Base-by-base conservation (phyloP, 176 grass and related monocot species). In the Ensete ventricosum region DNA sequence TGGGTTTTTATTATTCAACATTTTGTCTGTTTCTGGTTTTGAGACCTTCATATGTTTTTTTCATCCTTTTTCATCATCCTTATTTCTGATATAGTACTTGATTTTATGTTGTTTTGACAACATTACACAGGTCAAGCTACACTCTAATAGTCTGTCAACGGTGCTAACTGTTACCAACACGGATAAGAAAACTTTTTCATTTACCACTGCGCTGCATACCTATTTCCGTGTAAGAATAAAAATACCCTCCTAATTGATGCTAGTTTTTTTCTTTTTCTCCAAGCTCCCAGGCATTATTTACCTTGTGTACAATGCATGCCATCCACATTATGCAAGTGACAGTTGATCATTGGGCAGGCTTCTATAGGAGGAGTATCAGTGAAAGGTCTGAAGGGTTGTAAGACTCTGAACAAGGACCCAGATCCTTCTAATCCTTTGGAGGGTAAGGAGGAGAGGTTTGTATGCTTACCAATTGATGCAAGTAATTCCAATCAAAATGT, bases 331-430 rank as follows among this genome's bases (percentile, higher is more conserved):
- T 70, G 19, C 49, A 17, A 27, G 13, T 69, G 67, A 69, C 67
- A 69, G 50, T 69, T 69, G 73, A 58, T 79, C 10, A 9, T 73
- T 85, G 22, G 86, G n/a, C 81, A 97, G 93, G 87, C 93, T 79
- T 98, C 90, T 64, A 86, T 93, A 77, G 65, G 80, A 68, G 84
- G 88, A 29, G 88, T 87, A 82, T 90, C 79, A 53, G 90, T 98
- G 24, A 93, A 93, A 89, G 94, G 94, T 81, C 73, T 98, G 55
- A 93, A 91, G 77, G 94, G 88, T 24, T 91, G 88, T 53, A 89
- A 93, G 81, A 93, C 74, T 51, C 75, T 98, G 50, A 93, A 98
- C 68, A 98, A 98, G 82, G 88, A 98, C 72, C 90, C 90, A 72
- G 94, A 98, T 77, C 94, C 94, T 53, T 62, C 83, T 72, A 93